Evolutionary conservation across 345 rosid genomes (phyloP), one percentile per base, ranked within the genome.

Genomic region (Eucalyptus caleyi): DNA sequence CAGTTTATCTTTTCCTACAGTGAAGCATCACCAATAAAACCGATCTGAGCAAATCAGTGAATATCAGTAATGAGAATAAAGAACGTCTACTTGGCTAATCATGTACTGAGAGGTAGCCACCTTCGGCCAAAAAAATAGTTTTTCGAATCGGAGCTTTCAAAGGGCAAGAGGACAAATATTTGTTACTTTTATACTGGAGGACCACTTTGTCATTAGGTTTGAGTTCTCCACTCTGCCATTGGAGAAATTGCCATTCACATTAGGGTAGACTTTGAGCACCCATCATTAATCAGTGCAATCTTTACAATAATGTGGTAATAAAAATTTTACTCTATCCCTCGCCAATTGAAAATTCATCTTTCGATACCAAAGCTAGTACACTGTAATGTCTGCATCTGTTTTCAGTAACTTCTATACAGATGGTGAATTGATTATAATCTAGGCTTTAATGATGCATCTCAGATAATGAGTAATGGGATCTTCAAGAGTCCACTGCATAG

Each of bases 381-480:
- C 67, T 60, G 6, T 11, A 27, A 60, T 60, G 67, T 60, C 13
- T 60, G 67, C 67, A 6, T 60, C 67, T 60, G 16, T 26, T 26
- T 0, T 60, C n/a, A 11, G 67, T 60, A 60, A 60, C 67, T 60
- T 60, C 4, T 53, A 53, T 27, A 26, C 49, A 2, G 45, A 87
- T 27, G 50, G 47, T 32, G 30, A 40, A 13, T 16, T 30, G 88
- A 54, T 30, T 59, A 40, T 34, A 60, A 87, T 87, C 37, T 18
- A 30, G 32, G 37, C 81, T 60, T 67, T n/a, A 67, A 30, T 4
- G 34, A 18, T 34, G 44, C 37, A 30, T 45, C 69, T 85, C 89
- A 92, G 93, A 91, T 93, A 62, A 90, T 89, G 91, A 92, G 94
- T 91, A 93, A 93, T 62, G 92, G 90, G 44, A 91, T 92, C 85